Base-by-base conservation (phyloP, 1,139 yeast genomes). In the Diutina scorzettiae region DNA sequence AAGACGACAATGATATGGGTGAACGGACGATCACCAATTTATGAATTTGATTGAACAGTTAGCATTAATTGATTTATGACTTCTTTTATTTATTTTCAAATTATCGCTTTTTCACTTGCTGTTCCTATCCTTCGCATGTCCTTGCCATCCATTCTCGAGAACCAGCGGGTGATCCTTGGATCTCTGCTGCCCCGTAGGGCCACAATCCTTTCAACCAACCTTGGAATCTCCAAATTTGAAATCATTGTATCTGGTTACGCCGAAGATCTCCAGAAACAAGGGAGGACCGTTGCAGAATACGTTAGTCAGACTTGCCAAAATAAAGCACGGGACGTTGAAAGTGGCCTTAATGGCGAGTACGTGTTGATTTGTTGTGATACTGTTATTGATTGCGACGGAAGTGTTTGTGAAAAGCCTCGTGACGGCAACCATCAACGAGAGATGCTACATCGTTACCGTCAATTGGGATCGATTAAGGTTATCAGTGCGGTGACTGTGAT, bases 291-390 rank as follows among this genome's bases (percentile, higher is more conserved):
- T 1, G 62, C 62, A 41, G 76, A 73, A 52, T 91, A 91, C 57
- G 96, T 85, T 0, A 52, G 58, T 29, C 69, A 71, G 37, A 91
- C 97, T 0, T 82, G 95, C 1, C 58, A 61, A 16, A 74, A 71
- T 25, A 91, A 91, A 43, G 59, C 58, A 1, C 49, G 51, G 8
- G 74, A 75, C n/a, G 84, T 85, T 0, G 55, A 62, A 4, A 62
- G 68, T 30, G 58, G 73, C 43, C 52, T 27, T 49, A 27, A 44
- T 52, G 12, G 42, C 39, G 18, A 43, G 47, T 32, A 32, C 14
- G 61, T 78, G 3, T 52, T 84, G 4, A 77, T 94, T 1, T 91
- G 96, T n/a, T 21, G 39, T n/a, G 97, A 93, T 54, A 86, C 96
- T 0, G 72, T 91, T 8, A 75, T 89, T n/a, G 76, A 77, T 20